phyloP scores from a whole-genome alignment of 495 filamentous ascomycete genomes.

The Symbiotaphrina buchneri region DNA sequence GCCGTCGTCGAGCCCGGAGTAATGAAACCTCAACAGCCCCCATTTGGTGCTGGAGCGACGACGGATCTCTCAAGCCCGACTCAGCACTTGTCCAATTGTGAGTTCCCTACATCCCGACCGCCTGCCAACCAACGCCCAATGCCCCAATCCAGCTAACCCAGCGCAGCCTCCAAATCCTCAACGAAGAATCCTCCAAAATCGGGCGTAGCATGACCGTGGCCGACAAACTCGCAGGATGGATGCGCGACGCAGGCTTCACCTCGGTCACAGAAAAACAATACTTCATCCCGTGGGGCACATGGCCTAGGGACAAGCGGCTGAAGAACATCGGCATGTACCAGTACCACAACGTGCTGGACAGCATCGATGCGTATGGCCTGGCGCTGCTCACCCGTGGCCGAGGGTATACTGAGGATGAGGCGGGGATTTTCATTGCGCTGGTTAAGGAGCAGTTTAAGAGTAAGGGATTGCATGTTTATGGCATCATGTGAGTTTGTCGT shows the following conservation, averaged over 20 bases:
- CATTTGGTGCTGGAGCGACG: background rate
- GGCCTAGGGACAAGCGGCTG: conserved; percentile 3
- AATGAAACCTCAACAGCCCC: background rate
- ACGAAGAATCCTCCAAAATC: conserved; percentile 14
- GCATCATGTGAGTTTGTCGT: conserved; percentile 9
- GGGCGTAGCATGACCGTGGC: conserved; percentile 18
- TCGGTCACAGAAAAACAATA: background rate
- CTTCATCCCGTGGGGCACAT: conserved; percentile 2
- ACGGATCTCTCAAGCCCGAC: too few relatives aligned
- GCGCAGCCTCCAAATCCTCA: conserved; percentile 12
- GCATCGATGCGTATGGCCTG: conserved; percentile 5
- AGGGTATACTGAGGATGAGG: conserved; percentile 11
- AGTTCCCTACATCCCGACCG: background rate
- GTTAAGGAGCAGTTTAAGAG: conserved; percentile 31
- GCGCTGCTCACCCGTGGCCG: conserved; percentile 8
- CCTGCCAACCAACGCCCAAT: conserved; percentile 20
- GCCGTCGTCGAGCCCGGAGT: background rate
- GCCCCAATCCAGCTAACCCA: conserved; percentile 19
- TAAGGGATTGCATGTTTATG: conserved; percentile 27
- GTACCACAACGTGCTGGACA: conserved; percentile 18
- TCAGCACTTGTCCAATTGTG: too few relatives aligned
- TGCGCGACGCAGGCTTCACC: conserved; percentile 29
- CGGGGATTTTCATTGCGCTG: conserved; percentile 14
- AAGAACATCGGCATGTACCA: conserved; percentile 5
- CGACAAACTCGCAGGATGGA: conserved; percentile 13